These are phyloP conservation scores for Stylosanthes scabra DNA, from an alignment of 331 rosid species.

Conservation along the genomic window DNA sequence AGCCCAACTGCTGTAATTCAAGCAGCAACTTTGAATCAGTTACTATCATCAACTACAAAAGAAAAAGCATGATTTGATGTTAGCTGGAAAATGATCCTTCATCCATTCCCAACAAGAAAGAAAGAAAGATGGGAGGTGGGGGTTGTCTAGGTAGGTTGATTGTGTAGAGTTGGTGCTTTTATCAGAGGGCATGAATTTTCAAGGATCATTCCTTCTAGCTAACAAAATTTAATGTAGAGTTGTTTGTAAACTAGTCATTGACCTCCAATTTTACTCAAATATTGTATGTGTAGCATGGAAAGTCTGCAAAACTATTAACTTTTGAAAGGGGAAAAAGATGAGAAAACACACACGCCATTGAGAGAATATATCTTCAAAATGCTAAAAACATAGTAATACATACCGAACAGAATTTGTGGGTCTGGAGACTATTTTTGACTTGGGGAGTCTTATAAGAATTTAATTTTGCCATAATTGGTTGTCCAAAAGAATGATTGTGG, in stretches of 20 bases:
- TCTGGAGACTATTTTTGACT: too few species aligned
- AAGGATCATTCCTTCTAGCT: conserved; percentile 47
- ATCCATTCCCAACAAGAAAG: neutral
- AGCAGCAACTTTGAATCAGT: conserved; percentile 76
- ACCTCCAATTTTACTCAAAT: neutral
- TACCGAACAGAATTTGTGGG: too few species aligned
- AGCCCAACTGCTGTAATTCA: conserved; percentile 77
- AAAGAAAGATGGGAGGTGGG: too few species aligned
- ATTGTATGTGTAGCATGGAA: conserved; percentile 35
- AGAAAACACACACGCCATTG: too few species aligned
- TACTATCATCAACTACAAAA: conserved; percentile 67
- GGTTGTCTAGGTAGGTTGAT: conserved; percentile 35
- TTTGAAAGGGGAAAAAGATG: too few species aligned
- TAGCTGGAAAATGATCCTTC: conserved; percentile 9
- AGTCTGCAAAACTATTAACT: neutral
- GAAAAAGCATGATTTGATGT: conserved; percentile 67
- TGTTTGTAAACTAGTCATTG: conserved; percentile 7
- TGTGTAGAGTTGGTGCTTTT: conserved; percentile 40
- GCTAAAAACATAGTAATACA: too few species aligned
- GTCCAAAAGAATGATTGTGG: too few species aligned
- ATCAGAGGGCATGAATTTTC: conserved; percentile 47
- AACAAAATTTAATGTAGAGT: conserved; percentile 9
- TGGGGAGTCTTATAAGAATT: too few species aligned
- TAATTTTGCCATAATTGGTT: too few species aligned
- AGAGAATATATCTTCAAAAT: too few species aligned